Conservation (phyloP, 345 rosid genomes). For the Citrus sp. region DNA sequence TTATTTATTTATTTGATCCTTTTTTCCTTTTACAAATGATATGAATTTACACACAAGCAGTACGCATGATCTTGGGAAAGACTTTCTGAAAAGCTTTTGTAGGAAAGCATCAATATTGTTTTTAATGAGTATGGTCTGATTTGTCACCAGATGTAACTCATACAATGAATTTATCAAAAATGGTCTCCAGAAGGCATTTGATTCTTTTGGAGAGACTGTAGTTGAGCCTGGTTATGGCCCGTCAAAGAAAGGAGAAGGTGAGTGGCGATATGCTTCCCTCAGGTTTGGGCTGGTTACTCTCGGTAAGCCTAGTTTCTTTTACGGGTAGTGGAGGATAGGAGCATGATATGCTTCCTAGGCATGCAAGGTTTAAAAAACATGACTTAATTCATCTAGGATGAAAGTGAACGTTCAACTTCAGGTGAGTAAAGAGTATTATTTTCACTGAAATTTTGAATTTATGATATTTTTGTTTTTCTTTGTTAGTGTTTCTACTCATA, state of each 20-base stretch:
- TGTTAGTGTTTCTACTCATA: background rate
- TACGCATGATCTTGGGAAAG: constrained; percentile 44
- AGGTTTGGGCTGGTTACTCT: constrained; percentile 57
- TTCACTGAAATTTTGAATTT: too few species aligned
- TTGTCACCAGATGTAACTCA: constrained; percentile 79
- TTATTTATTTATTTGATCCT: background rate
- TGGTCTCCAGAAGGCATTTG: constrained; percentile 64
- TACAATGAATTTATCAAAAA: constrained; percentile 55
- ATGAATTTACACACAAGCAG: constrained; percentile 25
- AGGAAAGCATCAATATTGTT: constrained; percentile 58
- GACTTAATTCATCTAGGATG: constrained; percentile 78
- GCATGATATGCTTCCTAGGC: constrained; percentile 57
- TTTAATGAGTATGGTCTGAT: constrained; percentile 70
- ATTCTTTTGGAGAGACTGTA: constrained; percentile 49
- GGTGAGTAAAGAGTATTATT: constrained; percentile 35
- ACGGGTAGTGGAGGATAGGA: constrained; percentile 31
- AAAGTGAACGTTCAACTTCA: constrained; percentile 59
- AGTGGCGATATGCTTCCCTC: constrained; percentile 55
- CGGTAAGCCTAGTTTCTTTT: constrained; percentile 50
- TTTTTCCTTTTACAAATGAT: background rate
- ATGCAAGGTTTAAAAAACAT: constrained; percentile 91
- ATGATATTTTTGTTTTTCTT: background rate
- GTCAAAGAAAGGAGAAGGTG: constrained; percentile 59
- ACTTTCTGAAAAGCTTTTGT: constrained; percentile 49
- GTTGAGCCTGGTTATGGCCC: constrained; percentile 75